Conservation (phyloP, 2,329 filamentous ascomycete species). For the Diaporthe citri region DNA sequence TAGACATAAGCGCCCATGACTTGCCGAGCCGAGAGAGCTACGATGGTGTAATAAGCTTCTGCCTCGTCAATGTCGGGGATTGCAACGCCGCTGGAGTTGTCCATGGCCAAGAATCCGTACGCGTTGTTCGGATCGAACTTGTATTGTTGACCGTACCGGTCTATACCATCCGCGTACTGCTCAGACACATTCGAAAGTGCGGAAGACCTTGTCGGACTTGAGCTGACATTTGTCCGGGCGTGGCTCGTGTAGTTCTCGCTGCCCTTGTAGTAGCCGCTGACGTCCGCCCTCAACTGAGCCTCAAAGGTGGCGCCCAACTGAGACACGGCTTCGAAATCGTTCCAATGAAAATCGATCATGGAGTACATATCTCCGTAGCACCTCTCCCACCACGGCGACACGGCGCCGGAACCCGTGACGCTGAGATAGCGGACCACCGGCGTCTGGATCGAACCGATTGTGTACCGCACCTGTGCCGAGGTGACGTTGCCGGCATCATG, state of each 20-base stretch:
- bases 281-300: slow-evolving; percentile 34
- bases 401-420: slow-evolving; percentile 77
- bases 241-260: slow-evolving; percentile 2
- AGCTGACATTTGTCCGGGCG: not conserved
- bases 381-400: slow-evolving; percentile 82
- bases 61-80: slow-evolving; percentile 75
- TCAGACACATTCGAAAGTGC: slow-evolving; percentile 16
- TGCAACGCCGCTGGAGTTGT: slow-evolving; percentile 78
- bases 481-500: slow-evolving; percentile 54
- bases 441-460: slow-evolving; percentile 79
- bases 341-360: slow-evolving; percentile 78
- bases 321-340: slow-evolving; percentile 74
- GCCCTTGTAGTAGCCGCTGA: slow-evolving; percentile 34
- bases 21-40: slow-evolving; percentile 83
- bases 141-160: slow-evolving; percentile 38
- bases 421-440: slow-evolving; percentile 83
- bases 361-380: slow-evolving; percentile 73
- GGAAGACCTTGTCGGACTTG: not conserved
- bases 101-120: slow-evolving; percentile 65
- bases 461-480: slow-evolving; percentile 73
- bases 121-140: slow-evolving; percentile 41
- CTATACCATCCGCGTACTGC: not conserved
- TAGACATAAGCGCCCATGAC: slow-evolving; percentile 83
- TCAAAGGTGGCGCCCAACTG: slow-evolving; percentile 37
- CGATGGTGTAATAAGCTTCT: slow-evolving; percentile 80